Percentiles rank a stretch among this genome's conserved stretches.
Evolutionary conservation across 192 early-diverging fungal species (phyloP).

Genomic region (Endogone sp.): DNA sequence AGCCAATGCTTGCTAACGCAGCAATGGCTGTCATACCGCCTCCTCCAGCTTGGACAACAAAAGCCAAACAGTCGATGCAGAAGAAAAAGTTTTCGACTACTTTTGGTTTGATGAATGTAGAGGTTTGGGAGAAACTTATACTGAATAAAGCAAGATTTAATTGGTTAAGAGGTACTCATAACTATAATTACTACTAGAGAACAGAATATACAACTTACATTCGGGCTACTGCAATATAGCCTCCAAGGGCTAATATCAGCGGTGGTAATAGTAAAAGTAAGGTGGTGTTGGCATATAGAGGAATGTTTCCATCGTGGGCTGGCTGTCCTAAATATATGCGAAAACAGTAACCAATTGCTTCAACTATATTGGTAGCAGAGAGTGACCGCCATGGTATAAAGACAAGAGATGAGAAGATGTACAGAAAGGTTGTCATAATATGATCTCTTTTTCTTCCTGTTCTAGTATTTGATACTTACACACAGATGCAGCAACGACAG

Average conservation of each 20-base stretch:
- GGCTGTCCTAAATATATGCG: constrained; percentile 7
- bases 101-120: neutral
- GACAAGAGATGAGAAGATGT: no score
- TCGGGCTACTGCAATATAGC: constrained; percentile 5
- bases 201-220: neutral
- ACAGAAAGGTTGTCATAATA: no score
- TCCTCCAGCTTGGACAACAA: constrained; percentile 39
- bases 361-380: neutral
- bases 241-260: constrained; percentile 7
- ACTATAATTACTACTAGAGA: neutral
- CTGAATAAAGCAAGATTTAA: no score
- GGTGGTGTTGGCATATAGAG: neutral
- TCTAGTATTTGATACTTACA: no score
- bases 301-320: neutral
- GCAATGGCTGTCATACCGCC: constrained; percentile 34
- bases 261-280: constrained; percentile 10
- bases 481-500: neutral
- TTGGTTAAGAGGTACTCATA: neutral
- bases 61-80: constrained; percentile 37
- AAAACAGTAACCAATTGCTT: constrained; percentile 5
- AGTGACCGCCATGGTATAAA: neutral
- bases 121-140: no score
- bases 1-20: constrained; percentile 18
- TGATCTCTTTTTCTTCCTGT: no score
- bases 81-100: constrained; percentile 27